Evolutionary conservation across 73 alveolate species (phyloP).

Genomic region (Paramecium tetraurelia): DNA sequence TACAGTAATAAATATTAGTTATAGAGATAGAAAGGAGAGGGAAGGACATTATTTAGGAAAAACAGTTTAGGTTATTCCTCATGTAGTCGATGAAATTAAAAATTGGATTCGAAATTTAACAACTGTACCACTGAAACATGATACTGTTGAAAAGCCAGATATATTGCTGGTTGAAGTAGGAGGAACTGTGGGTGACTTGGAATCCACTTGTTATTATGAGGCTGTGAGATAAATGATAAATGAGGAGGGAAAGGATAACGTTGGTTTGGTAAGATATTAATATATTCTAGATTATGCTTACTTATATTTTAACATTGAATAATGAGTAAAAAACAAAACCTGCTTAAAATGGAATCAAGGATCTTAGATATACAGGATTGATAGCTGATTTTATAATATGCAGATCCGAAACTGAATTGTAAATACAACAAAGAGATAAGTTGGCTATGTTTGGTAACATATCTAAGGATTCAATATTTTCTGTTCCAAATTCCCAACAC

Average conservation of each 20-base stretch:
- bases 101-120: constrained; percentile 54
- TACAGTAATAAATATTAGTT: background rate
- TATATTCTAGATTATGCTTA: constrained; percentile 14
- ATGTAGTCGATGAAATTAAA: constrained; percentile 69
- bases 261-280: constrained; percentile 45
- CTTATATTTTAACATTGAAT: constrained; percentile 56
- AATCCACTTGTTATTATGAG: constrained; percentile 67
- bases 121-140: constrained; percentile 29
- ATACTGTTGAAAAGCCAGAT: constrained; percentile 52
- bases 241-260: constrained; percentile 61
- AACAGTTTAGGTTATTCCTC: constrained; percentile 81
- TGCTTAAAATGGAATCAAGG: constrained; percentile 75
- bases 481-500: constrained; percentile 19
- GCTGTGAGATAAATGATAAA: constrained; percentile 62
- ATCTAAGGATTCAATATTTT: background rate
- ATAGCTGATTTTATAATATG: constrained; percentile 37
- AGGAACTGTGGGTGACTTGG: constrained; percentile 81
- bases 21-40: constrained; percentile 54
- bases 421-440: background rate
- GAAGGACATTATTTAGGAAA: constrained; percentile 75
- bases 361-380: constrained; percentile 59
- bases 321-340: constrained; percentile 78
- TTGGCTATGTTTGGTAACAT: constrained; percentile 9
- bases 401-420: background rate
- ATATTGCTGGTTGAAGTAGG: constrained; percentile 76